A percentile compares a stretch with the other conserved stretches of the same genome.
phyloP scores from a whole-genome alignment of 2,329 filamentous ascomycete genomes.

The Atkinsonella texensis region DNA sequence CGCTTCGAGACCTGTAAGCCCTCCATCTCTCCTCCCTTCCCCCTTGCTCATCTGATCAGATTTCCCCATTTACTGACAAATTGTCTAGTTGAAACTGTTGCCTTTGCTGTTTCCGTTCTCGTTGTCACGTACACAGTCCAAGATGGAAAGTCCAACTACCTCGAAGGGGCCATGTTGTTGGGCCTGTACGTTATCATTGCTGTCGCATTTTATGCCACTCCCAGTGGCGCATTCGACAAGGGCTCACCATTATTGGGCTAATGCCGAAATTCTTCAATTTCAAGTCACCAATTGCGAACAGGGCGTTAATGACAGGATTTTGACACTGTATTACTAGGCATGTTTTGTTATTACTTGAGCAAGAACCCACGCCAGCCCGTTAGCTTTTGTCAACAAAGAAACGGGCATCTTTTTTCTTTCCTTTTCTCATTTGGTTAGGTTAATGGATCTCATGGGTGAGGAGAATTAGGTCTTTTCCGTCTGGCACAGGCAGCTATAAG shows the following conservation, averaged over 20 bases:
- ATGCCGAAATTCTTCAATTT: neutral
- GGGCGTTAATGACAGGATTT: neutral
- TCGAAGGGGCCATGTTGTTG: constrained; percentile 61
- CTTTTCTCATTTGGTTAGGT: neutral
- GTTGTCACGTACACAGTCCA: constrained; percentile 68
- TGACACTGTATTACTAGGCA: neutral
- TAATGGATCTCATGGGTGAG: neutral
- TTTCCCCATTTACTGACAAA: neutral
- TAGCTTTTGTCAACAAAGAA: neutral
- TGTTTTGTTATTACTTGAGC: neutral
- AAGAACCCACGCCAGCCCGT: neutral
- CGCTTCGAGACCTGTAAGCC: constrained; percentile 55
- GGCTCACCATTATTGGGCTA: constrained; percentile 3
- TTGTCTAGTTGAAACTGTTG: constrained; percentile 54
- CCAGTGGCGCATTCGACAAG: constrained; percentile 33
- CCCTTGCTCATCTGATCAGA: neutral
- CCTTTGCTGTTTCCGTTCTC: constrained; percentile 63
- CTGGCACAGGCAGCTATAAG: too few species aligned
- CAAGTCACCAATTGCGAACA: neutral
- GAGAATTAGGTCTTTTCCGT: too few species aligned
- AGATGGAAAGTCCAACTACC: constrained; percentile 74
- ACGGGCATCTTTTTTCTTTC: neutral
- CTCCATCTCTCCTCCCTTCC: neutral
- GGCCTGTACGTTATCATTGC: constrained; percentile 48
- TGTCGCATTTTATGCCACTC: constrained; percentile 46